phyloP scores from a whole-genome alignment of 1,284 basidiomycete species.

The Singerocomus inundabilis region DNA sequence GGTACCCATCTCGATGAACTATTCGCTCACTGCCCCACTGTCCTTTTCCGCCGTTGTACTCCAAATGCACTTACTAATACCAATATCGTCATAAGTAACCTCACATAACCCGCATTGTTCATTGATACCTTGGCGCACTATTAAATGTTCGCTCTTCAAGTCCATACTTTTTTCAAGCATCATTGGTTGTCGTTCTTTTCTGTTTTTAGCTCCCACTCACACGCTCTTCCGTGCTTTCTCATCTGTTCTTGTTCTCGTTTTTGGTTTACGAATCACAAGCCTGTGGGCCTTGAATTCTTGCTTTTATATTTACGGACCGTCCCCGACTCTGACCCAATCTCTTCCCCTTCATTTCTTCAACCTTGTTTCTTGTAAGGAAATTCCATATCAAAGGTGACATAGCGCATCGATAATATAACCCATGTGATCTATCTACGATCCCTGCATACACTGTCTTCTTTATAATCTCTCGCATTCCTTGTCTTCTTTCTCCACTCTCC shows the following conservation, averaged over 20 bases:
- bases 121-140: conserved; percentile 16
- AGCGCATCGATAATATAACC: conserved; percentile 9
- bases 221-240: neutral
- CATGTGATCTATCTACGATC: neutral
- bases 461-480: conserved; percentile 2
- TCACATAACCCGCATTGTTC: conserved; percentile 1
- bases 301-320: conserved; percentile 8
- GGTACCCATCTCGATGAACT: neutral
- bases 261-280: neutral
- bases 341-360: no score
- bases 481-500: neutral
- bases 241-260: neutral
- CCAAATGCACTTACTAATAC: conserved; percentile 11
- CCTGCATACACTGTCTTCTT: neutral
- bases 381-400: conserved; percentile 20
- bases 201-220: neutral
- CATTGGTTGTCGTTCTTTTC: neutral
- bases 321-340: no score
- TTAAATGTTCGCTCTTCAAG: conserved; percentile 10
- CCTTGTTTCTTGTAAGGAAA: conserved; percentile 12
- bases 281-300: conserved; percentile 4
- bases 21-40: neutral
- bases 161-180: conserved; percentile 9
- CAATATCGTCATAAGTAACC: neutral
- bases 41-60: conserved; percentile 17